phyloP scores from a whole-genome alignment of 2,329 filamentous ascomycete species.

The Pyrenophora tritici-repentis region DNA sequence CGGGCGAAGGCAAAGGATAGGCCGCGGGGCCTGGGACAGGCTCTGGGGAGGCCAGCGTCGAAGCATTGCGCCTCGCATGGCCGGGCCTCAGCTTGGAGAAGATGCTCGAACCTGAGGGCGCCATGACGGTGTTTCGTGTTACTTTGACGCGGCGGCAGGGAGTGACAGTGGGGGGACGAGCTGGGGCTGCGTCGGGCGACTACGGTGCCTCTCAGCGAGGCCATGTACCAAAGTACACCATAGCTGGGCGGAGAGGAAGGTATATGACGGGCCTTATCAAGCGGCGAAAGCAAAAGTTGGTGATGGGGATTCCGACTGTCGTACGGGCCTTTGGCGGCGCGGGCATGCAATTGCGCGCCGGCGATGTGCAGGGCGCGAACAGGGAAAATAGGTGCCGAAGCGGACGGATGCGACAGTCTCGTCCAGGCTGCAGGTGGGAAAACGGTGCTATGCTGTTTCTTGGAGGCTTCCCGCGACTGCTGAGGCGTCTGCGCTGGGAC shows the following conservation, averaged over 20 bases:
- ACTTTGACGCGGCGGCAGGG: constrained; percentile 13
- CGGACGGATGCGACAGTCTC: constrained; percentile 2
- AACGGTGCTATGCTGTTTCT: not conserved
- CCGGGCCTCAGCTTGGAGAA: constrained; percentile 48
- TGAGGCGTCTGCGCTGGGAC: constrained; percentile 3
- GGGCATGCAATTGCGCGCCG: too few species aligned
- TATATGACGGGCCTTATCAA: constrained; percentile 8
- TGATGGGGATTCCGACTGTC: constrained; percentile 26
- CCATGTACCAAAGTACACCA: constrained; percentile 35
- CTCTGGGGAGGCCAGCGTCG: constrained; percentile 42
- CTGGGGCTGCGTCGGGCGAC: constrained; percentile 6
- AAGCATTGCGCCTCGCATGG: constrained; percentile 47
- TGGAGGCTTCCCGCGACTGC: constrained; percentile 2
- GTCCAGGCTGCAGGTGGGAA: constrained; percentile 2
- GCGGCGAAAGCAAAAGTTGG: constrained; percentile 12
- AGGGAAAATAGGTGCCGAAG: not conserved
- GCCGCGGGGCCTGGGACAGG: constrained; percentile 33
- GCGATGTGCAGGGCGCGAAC: too few species aligned
- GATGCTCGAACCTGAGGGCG: constrained; percentile 48
- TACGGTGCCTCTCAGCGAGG: constrained; percentile 43
- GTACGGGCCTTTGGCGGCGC: too few species aligned
- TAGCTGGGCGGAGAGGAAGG: constrained; percentile 18
- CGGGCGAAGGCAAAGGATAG: constrained; percentile 33
- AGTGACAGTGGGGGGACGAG: constrained; percentile 1
- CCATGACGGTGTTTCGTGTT: constrained; percentile 33